Evolutionary conservation across 768 basidiomycete species (phyloP).

Genomic region (Mycena filopes): DNA sequence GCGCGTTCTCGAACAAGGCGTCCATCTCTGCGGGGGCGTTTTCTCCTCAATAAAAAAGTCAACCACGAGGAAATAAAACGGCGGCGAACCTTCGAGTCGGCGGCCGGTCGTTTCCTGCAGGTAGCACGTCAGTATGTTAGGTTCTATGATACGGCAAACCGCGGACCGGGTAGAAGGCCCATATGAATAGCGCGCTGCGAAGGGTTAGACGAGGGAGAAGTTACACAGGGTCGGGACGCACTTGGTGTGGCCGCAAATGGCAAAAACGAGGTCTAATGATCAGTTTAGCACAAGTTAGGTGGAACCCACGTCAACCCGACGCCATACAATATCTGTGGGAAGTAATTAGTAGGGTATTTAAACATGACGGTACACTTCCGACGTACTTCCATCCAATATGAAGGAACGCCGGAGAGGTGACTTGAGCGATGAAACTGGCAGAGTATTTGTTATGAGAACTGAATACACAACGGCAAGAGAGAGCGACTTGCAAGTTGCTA

Average conservation of each 20-base stretch:
- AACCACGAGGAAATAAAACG: background rate
- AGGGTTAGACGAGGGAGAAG: background rate
- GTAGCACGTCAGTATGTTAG: slow-evolving; percentile 5
- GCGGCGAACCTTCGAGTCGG: slow-evolving; percentile 49
- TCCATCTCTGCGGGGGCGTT: slow-evolving; percentile 50
- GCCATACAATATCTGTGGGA: slow-evolving; percentile 41
- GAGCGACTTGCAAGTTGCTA: slow-evolving; percentile 52
- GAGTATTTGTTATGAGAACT: background rate
- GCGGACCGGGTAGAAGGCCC: slow-evolving; percentile 55
- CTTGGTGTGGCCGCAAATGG: slow-evolving; percentile 59
- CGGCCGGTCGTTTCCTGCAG: slow-evolving; percentile 56
- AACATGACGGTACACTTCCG: background rate
- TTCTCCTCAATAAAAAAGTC: background rate
- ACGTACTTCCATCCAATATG: slow-evolving; percentile 55
- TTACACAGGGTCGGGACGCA: slow-evolving; percentile 25
- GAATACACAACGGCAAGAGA: background rate
- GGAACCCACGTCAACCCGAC: background rate
- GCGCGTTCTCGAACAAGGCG: slow-evolving; percentile 50
- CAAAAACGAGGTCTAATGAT: slow-evolving; percentile 52
- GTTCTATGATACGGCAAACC: background rate
- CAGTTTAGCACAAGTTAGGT: background rate
- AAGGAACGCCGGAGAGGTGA: slow-evolving; percentile 53
- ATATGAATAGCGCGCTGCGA: slow-evolving; percentile 51
- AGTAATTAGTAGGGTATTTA: background rate
- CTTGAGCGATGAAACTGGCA: slow-evolving; percentile 55